These are phyloP conservation scores for Yamadazyma scolyti DNA, from an alignment of 805 yeast species.

Conservation along the genomic window DNA sequence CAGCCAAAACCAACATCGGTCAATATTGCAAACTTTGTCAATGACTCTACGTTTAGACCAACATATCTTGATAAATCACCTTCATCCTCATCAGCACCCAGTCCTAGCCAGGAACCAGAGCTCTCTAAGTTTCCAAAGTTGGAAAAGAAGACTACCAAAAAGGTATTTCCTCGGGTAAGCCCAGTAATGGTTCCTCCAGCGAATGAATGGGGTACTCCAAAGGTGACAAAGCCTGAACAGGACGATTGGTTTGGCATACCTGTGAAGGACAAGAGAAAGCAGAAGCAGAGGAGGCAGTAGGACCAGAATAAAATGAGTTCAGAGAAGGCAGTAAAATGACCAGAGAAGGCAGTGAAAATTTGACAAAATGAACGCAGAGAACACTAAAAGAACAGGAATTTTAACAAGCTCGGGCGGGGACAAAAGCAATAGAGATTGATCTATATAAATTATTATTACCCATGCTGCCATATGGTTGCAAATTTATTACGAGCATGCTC, in stretches of 20 bases:
- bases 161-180: conserved; percentile 55
- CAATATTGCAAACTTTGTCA: conserved; percentile 13
- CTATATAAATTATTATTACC: too few species aligned
- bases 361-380: too few species aligned
- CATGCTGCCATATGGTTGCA: too few species aligned
- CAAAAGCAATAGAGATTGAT: too few species aligned
- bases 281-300: conserved; percentile 6
- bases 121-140: conserved; percentile 49
- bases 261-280: conserved; percentile 10
- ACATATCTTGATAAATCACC: conserved; percentile 28
- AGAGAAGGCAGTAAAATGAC: too few species aligned
- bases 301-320: not conserved
- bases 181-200: conserved; percentile 25
- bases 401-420: too few species aligned
- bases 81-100: conserved; percentile 9
- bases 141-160: conserved; percentile 34
- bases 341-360: too few species aligned
- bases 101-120: too few species aligned
- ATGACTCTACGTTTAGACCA: conserved; percentile 23
- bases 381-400: too few species aligned
- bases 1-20: conserved; percentile 11
- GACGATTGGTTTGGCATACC: conserved; percentile 12
- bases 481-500: too few species aligned
- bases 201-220: conserved; percentile 17
- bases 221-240: conserved; percentile 2